Evolutionary conservation across 305 asterid species (phyloP).

Genomic region (Fraxinus paxiana): DNA sequence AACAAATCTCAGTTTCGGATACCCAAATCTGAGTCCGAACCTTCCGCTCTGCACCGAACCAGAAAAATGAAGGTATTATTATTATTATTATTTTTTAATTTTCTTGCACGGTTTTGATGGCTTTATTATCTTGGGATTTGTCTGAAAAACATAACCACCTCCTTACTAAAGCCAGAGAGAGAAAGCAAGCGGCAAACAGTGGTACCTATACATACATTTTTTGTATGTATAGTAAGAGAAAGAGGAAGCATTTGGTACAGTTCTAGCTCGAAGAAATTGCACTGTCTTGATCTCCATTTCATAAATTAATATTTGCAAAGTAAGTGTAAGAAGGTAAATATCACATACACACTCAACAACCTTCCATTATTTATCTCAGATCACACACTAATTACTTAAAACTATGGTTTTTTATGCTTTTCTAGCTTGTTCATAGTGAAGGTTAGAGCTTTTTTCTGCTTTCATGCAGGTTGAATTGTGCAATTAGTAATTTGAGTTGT

Average conservation of each 20-base stretch:
- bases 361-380: constrained; percentile 35
- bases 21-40: constrained; percentile 27
- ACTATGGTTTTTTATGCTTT: constrained; percentile 28
- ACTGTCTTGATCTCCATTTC: constrained; percentile 46
- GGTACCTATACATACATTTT: constrained; percentile 26
- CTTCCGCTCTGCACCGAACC: constrained; percentile 34
- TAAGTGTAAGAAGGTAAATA: constrained; percentile 30
- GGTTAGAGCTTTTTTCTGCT: constrained; percentile 18
- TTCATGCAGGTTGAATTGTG: constrained; percentile 27
- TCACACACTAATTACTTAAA: constrained; percentile 33
- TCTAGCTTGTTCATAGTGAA: constrained; percentile 21
- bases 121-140: constrained; percentile 41
- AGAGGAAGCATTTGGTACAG: constrained; percentile 32
- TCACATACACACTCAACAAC: constrained; percentile 19
- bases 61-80: constrained; percentile 2
- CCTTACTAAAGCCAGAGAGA: constrained; percentile 42
- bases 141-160: constrained; percentile 36
- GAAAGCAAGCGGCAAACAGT: constrained; percentile 27
- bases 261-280: constrained; percentile 32
- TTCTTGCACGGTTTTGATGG: constrained; percentile 26
- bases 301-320: constrained; percentile 29
- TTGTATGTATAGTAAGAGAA: constrained; percentile 14
- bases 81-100: background rate
- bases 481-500: constrained; percentile 29
- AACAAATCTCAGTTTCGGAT: constrained; percentile 29